Percentiles rank a stretch among this genome's conserved stretches.
Evolutionary conservation across 495 filamentous ascomycete genomes (phyloP).

Genomic region (Xylaria castorea): DNA sequence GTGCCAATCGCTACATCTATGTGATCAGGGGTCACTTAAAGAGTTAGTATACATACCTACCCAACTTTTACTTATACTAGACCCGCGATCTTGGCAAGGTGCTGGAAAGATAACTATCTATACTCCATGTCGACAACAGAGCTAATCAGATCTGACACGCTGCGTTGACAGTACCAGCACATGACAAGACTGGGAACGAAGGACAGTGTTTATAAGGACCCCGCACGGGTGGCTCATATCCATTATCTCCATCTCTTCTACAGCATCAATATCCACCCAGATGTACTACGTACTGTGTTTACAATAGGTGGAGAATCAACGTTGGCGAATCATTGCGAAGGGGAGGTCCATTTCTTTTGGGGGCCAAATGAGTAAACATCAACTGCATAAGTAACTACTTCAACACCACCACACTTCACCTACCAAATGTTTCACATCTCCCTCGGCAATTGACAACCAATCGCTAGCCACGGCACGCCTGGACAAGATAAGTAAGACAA

Average conservation of each 20-base stretch:
- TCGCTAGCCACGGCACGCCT: neutral
- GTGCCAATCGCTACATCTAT: neutral
- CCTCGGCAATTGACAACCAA: neutral
- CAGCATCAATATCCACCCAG: no score
- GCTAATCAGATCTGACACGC: neutral
- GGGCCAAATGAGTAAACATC: neutral
- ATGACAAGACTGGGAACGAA: no score
- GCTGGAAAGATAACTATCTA: neutral
- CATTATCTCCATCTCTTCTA: no score
- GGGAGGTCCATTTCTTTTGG: neutral
- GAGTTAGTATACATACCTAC: neutral
- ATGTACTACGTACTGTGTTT: neutral
- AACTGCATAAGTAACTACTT: no score
- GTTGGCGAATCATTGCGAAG: neutral
- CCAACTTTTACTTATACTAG: neutral
- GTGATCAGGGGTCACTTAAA: neutral
- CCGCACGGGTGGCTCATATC: no score
- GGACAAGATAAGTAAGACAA: neutral
- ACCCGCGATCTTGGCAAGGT: neutral
- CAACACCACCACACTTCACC: neutral
- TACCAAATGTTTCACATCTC: neutral
- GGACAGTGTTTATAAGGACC: no score
- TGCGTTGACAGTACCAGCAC: neutral
- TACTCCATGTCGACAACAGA: no score
- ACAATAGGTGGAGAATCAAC: neutral